Evolutionary conservation across 2,329 filamentous ascomycete genomes (phyloP).

Genomic region (Fusarium mexicanum): DNA sequence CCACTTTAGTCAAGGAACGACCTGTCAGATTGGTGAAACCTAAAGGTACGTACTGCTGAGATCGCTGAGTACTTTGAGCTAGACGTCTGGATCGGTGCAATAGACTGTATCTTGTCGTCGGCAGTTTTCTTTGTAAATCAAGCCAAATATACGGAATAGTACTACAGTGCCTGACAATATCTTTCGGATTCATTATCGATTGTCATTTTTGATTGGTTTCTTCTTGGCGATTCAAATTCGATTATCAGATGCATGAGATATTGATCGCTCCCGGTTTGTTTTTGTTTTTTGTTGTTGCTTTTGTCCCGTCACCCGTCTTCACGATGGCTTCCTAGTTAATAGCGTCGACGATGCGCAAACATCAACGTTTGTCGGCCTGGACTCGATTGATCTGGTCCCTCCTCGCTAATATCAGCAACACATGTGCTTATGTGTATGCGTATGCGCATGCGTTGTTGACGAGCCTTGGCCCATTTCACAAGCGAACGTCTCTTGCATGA

Average conservation of each 20-base stretch:
- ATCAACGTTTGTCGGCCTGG: neutral
- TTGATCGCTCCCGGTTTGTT: neutral
- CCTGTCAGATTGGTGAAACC: slow-evolving; percentile 14
- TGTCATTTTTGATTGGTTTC: neutral
- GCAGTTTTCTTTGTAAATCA: neutral
- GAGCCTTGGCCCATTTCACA: neutral
- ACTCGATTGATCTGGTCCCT: neutral
- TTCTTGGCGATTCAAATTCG: neutral
- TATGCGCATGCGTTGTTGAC: neutral
- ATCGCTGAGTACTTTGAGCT: slow-evolving; percentile 13
- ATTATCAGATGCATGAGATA: slow-evolving; percentile 2
- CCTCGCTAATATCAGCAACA: neutral
- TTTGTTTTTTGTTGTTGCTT: slow-evolving; percentile 1
- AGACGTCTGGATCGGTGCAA: slow-evolving; percentile 24
- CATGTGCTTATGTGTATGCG: neutral
- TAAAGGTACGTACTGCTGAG: neutral
- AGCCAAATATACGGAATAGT: neutral
- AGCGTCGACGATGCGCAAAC: slow-evolving; percentile 1
- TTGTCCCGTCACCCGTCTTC: neutral
- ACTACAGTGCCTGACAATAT: neutral
- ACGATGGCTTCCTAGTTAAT: neutral
- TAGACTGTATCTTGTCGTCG: slow-evolving; percentile 2
- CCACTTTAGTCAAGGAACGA: slow-evolving; percentile 3
- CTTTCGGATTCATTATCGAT: neutral
- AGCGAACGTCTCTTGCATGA: neutral